Base-by-base conservation (phyloP, 2,329 filamentous ascomycete species). In the Teratosphaeria viscida region DNA sequence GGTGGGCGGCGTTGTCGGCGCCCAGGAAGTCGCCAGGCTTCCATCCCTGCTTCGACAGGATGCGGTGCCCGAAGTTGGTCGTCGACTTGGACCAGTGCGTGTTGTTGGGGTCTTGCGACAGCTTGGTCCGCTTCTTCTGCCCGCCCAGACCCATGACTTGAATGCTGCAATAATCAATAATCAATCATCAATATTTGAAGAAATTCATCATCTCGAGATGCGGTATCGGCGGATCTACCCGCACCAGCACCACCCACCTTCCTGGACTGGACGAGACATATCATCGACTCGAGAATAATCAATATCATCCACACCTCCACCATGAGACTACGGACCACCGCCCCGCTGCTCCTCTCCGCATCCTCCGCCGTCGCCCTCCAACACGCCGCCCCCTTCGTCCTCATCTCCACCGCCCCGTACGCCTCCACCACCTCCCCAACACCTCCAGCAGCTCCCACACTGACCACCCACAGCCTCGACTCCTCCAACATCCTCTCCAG, bases 91-190 rank as follows among this genome's bases (percentile, higher is more conserved):
- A 86, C 94, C 94, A 99, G 81, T 84, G 85, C 55, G 90, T 96
- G 75, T 97, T 99, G 77, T 97, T 96, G 7, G 94, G 94, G 75
- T 99, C 94, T 72, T 88, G 82, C 65, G 87, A 88, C 71, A 97
- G 85, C 77, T 92, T 95, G 55, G 80, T 80, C 67, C 77, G 79
- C 68, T 47, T 29, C 35, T 56, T 56, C 27, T 29, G 55, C 7
- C 27, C 55, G 6, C 32, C 27, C 12, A 56, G 52, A 34, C 19
- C 14, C 61, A 54, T 74, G 76, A 29, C 16, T 2, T 58, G 76
- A 29, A n/a, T 58, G 29, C 29, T 3, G 19, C 14, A 23, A 23
- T 23, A 23, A 23, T 23, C 23, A 23, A 23, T 23, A 19, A 19
- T 19, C 1, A 19, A 19, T 19, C 19, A 19, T 19, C 1, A 23